Evolutionary conservation across 805 yeast species (phyloP), one percentile per base, ranked within the genome.

Genomic region (Wickerhamiella australiensis): DNA sequence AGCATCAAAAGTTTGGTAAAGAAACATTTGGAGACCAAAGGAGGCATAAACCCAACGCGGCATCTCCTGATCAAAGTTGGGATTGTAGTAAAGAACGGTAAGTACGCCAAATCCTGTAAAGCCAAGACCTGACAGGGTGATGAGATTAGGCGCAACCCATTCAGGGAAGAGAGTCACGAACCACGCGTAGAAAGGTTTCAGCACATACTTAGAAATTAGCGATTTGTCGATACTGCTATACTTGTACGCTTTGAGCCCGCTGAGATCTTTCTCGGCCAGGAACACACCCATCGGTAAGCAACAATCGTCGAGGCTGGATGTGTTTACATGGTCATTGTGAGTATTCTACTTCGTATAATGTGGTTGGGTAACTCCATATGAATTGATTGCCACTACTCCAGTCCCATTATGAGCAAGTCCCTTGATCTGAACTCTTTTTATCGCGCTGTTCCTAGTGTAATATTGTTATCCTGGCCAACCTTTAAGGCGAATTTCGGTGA

Each of bases 1-100:
- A 0, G 95, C 95, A 65, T 88, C 97, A 64, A 88, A 86, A 0
- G 96, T 88, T 64, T 88, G 97, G 65, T 88, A 88, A 74, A 87
- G 69, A 61, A 88, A 87, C 56, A 88, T 67, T 5, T 94, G 90
- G 54, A 83, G 61, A 0, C 94, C 96, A 62, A 85, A 84, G 42
- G 80, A 68, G 56, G 76, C 74, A 62, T 82, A 85, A 15, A 80
- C 74, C 94, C 94, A 85, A 29, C 74, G 64, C 5, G 97, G 96
- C 11, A 75, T 70, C n/a, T 59, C 61, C 33, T 71, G 57, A 43
- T 76, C 65, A 52, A 85, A 71, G 50, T 72, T 67, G 3, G 95
- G 94, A 62, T 87, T 92, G 56, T 71, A 80, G 60, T 76, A 79
- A 55, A 86, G 73, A 21, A 82, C 85, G 5, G 82, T 69, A 5